Percentiles rank a stretch among this genome's conserved stretches.
Conservation (phyloP, 139 green algal species). For the Chlorella sp. region DNA sequence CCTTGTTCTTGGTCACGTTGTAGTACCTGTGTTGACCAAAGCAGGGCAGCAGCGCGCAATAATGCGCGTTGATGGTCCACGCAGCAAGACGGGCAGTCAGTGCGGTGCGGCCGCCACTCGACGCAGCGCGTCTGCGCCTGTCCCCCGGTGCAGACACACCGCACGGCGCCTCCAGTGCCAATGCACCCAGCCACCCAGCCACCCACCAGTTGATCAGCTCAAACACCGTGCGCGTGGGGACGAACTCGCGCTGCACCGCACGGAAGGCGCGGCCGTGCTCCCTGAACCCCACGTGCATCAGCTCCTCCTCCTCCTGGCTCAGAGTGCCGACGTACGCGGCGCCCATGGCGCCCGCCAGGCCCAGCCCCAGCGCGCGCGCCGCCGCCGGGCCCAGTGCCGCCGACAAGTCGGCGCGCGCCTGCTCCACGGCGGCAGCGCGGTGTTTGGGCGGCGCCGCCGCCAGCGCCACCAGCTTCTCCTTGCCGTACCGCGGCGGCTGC, state of each 20-base stretch:
- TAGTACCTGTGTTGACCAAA: conserved; percentile 22
- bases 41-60: too few species aligned
- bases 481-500: background rate
- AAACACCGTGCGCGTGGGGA: conserved; percentile 11
- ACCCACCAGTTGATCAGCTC: background rate
- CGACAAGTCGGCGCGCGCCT: too few species aligned
- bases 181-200: background rate
- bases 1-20: conserved; percentile 23
- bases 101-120: background rate
- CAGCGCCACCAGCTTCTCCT: conserved; percentile 1
- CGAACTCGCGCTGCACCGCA: conserved; percentile 15
- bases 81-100: too few species aligned
- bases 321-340: background rate
- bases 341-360: too few species aligned
- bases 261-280: conserved; percentile 33
- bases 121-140: background rate
- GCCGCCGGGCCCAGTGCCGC: too few species aligned
- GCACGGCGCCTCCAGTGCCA: background rate
- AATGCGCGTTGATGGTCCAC: too few species aligned
- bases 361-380: too few species aligned
- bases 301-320: conserved; percentile 23
- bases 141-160: background rate
- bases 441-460: background rate
- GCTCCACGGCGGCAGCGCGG: conserved; percentile 8
- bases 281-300: conserved; percentile 26